Evolutionary conservation across 495 filamentous ascomycete genomes (phyloP).

Genomic region (Niebla homalea): DNA sequence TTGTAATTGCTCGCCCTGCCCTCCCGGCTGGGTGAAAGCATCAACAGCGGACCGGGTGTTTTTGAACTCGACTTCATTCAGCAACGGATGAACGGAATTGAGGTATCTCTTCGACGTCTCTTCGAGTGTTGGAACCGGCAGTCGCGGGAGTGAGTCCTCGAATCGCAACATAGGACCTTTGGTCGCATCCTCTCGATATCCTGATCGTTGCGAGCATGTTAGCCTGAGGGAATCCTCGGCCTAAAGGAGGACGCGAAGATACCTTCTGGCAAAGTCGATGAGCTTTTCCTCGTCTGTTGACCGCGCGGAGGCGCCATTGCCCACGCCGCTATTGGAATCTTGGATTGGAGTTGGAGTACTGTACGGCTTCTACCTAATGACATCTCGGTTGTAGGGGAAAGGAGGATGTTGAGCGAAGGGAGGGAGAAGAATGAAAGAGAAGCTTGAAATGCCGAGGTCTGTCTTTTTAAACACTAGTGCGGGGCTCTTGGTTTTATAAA

Average conservation of each 20-base stretch:
- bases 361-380: constrained; percentile 23
- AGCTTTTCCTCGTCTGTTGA: constrained; percentile 32
- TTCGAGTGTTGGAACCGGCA: constrained; percentile 87
- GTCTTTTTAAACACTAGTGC: too few species aligned
- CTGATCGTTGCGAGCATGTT: constrained; percentile 27
- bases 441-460: background rate
- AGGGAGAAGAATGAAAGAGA: too few species aligned
- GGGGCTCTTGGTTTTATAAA: too few species aligned
- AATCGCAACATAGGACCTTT: constrained; percentile 92
- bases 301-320: too few species aligned
- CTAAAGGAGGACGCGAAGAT: constrained; percentile 13
- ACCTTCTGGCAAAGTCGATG: constrained; percentile 45
- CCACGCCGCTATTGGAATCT: too few species aligned
- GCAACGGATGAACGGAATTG: constrained; percentile 76
- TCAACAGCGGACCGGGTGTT: constrained; percentile 68
- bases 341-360: constrained; percentile 18
- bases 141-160: constrained; percentile 81
- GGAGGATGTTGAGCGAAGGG: too few species aligned
- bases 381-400: background rate
- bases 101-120: constrained; percentile 87
- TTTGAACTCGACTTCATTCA: constrained; percentile 59
- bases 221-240: constrained; percentile 1
- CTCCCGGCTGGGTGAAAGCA: constrained; percentile 70
- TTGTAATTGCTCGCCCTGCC: constrained; percentile 73
- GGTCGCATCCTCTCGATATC: constrained; percentile 81